Conservation (phyloP, 2,329 filamentous ascomycete genomes). For the Pseudocercospora fijiensis region DNA sequence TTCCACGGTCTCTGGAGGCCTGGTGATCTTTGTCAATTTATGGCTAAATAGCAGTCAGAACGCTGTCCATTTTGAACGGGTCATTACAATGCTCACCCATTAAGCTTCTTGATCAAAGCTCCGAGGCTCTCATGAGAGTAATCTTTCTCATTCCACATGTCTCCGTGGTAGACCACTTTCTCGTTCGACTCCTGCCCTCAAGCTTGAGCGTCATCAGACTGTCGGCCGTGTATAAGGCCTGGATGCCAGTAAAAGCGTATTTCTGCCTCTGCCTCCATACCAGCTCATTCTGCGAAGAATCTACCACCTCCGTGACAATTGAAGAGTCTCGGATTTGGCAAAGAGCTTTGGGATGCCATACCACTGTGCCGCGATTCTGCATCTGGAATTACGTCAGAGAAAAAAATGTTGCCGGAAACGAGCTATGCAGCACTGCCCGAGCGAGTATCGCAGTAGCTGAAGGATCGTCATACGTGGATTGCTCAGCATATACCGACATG, state of each 20-base stretch:
- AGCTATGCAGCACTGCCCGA: not conserved
- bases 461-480: slow-evolving; percentile 51
- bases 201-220: slow-evolving; percentile 45
- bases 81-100: slow-evolving; percentile 38
- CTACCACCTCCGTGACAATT: slow-evolving; percentile 20
- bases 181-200: slow-evolving; percentile 32
- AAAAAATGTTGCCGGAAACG: not conserved
- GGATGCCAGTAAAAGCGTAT: slow-evolving; percentile 26
- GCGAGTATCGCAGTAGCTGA: slow-evolving; percentile 49
- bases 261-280: slow-evolving; percentile 8
- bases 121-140: slow-evolving; percentile 50
- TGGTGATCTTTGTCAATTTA: slow-evolving; percentile 9
- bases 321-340: slow-evolving; percentile 19
- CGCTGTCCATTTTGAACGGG: not conserved
- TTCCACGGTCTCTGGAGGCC: slow-evolving; percentile 6
- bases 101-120: slow-evolving; percentile 51
- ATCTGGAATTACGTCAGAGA: slow-evolving; percentile 32
- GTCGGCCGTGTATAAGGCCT: slow-evolving; percentile 47
- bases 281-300: slow-evolving; percentile 8
- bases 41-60: slow-evolving; percentile 1
- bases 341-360: slow-evolving; percentile 40
- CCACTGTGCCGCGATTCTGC: slow-evolving; percentile 55
- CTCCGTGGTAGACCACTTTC: slow-evolving; percentile 51
- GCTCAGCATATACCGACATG: slow-evolving; percentile 51
- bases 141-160: slow-evolving; percentile 53